Percentiles rank a stretch among this genome's conserved stretches.
These are phyloP conservation scores for Talaromyces albobiverticillius DNA, from an alignment of 2,329 filamentous ascomycete species.

Conservation along the genomic window DNA sequence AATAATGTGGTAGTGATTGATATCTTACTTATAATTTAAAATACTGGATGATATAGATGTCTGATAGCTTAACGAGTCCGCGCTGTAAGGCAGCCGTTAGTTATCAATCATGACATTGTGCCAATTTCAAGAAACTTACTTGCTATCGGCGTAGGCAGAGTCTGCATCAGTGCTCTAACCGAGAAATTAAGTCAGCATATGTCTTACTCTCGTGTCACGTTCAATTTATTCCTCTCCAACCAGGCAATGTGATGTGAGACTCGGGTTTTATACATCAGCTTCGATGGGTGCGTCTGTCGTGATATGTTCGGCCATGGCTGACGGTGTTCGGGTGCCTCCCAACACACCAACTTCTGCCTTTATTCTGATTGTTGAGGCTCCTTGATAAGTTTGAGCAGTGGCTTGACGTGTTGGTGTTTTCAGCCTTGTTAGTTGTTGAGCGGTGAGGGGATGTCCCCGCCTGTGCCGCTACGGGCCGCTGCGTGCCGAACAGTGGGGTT, in stretches of 20 bases:
- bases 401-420: no score
- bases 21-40: conserved; percentile 16
- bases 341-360: no score
- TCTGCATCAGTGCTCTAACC: background rate
- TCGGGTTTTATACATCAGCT: conserved; percentile 9
- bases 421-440: no score
- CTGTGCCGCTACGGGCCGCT: no score
- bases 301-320: conserved; percentile 12
- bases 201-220: background rate
- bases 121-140: no score
- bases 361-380: no score
- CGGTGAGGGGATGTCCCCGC: no score
- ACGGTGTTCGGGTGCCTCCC: no score
- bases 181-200: background rate
- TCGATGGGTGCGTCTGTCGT: conserved; percentile 9
- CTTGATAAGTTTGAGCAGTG: no score
- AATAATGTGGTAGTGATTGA: background rate
- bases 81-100: conserved; percentile 1
- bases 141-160: conserved; percentile 1
- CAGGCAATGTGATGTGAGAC: background rate
- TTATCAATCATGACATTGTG: no score
- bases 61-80: conserved; percentile 12
- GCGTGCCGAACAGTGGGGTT: no score
- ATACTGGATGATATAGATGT: conserved; percentile 14
- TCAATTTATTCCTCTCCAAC: background rate